Evolutionary conservation across 345 rosid species (phyloP), one percentile per base, ranked within the genome.

Genomic region (Populus davidiana): DNA sequence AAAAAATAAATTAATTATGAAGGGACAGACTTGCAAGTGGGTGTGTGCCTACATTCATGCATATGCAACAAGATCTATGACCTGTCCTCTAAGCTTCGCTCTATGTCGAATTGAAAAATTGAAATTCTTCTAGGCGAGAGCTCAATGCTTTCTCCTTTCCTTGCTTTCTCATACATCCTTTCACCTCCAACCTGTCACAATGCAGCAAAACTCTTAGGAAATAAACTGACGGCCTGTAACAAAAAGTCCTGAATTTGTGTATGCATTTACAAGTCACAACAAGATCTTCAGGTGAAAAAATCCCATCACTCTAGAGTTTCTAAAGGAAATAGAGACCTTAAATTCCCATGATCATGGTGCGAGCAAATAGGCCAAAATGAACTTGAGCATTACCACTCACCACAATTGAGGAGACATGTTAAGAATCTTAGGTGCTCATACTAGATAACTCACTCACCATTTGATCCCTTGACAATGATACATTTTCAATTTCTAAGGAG

Each of bases 81-180:
- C 97, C 96, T 92, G 88, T 92, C 96, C 79, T 96, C 98, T 84
- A 93, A 86, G 72, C 98, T 96, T 47, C 94, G 97, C 73, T 96
- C 97, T 2, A 93, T 90, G 64, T 93, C 92, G 79, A 93, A 92
- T 79, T 87, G 78, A 82, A 91, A 90, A 86, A 96, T 89, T 3
- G 98, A 96, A 81, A 93, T 92, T 82, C 87, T 87, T 83, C 99
- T 89, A 0, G 98, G 97, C 59, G 97, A 80, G 80, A 96, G 96
- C 83, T 96, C 98, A 21, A 93, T 70, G 2, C 83, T 91, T 84
- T 93, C 99, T 76, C 99, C 98, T 89, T 91, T 87, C 88, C 99
- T 93, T 64, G 98, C 97, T 88, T 96, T 96, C 0, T 92, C 98
- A 64, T 96, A 96, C 98, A 96, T 92, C 84, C 76, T 96, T 85